Conservation (phyloP, 345 rosid genomes). For the Syzygium aromaticum region DNA sequence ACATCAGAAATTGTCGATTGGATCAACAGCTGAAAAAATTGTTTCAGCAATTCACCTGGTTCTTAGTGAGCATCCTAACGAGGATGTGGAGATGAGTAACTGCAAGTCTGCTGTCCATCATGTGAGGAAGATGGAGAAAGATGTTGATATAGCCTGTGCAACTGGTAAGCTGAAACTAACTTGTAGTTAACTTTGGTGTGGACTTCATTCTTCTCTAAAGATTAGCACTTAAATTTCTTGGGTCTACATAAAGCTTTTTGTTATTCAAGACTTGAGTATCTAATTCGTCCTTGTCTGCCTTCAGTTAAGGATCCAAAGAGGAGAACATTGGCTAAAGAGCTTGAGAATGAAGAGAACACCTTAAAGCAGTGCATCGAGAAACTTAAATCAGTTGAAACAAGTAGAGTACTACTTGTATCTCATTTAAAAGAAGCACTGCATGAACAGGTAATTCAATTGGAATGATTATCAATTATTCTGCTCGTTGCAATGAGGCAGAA, state of each 20-base stretch:
- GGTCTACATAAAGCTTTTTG: rapidly evolving
- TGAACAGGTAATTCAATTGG: conserved; percentile 42
- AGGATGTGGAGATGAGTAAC: conserved; percentile 76
- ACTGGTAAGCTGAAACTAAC: conserved; percentile 27
- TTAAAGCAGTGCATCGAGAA: conserved; percentile 73
- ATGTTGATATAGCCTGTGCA: conserved; percentile 50
- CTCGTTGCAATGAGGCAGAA: neutral
- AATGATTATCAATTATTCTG: rapidly evolving
- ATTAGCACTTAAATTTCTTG: rapidly evolving
- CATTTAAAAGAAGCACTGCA: conserved; percentile 76
- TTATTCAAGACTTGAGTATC: neutral
- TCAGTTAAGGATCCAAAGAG: conserved; percentile 60
- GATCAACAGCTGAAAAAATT: conserved; percentile 83
- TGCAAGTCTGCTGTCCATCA: conserved; percentile 65
- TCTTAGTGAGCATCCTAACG: conserved; percentile 58
- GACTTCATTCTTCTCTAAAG: neutral
- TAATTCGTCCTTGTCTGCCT: conserved; percentile 7
- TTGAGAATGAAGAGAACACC: conserved; percentile 66
- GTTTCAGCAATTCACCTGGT: conserved; percentile 79
- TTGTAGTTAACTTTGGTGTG: neutral
- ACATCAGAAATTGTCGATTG: conserved; percentile 63
- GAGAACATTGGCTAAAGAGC: conserved; percentile 48
- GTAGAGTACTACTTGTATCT: conserved; percentile 63
- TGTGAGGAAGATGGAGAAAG: conserved; percentile 82
- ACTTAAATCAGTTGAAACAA: conserved; percentile 68